These are phyloP conservation scores for Puccinia coronata DNA, from an alignment of 1,284 basidiomycete species.

Conservation along the genomic window DNA sequence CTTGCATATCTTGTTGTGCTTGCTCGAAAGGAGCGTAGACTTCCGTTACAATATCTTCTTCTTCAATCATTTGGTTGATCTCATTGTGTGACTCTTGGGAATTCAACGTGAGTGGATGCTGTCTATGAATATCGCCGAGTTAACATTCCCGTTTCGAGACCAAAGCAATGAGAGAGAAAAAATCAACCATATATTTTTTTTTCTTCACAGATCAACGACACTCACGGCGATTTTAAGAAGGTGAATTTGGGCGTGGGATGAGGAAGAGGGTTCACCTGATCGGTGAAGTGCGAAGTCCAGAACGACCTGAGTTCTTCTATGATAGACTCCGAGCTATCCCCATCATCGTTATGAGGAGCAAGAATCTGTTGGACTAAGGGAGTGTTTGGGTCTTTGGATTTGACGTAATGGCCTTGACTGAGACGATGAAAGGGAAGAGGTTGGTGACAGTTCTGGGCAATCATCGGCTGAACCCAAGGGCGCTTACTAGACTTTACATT, in stretches of 20 bases:
- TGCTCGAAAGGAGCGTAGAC: background rate
- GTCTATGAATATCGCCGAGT: too few species aligned
- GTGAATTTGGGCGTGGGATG: background rate
- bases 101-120: too few species aligned
- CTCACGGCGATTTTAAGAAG: background rate
- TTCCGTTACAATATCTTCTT: too few species aligned
- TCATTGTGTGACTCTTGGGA: background rate
- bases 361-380: background rate
- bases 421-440: too few species aligned
- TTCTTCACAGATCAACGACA: too few species aligned
- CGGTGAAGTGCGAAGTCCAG: background rate
- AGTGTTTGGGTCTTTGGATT: background rate
- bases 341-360: background rate
- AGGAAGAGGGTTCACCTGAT: background rate
- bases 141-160: too few species aligned
- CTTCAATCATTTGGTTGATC: too few species aligned
- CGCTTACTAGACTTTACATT: conserved; percentile 4
- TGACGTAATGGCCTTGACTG: conserved; percentile 14
- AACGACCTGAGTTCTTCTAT: background rate
- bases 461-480: too few species aligned
- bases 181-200: too few species aligned
- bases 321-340: background rate
- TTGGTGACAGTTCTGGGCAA: too few species aligned
- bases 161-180: too few species aligned
- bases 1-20: background rate